Conservation (phyloP, 495 filamentous ascomycete species). For the Penicillium dipodomyicola region DNA sequence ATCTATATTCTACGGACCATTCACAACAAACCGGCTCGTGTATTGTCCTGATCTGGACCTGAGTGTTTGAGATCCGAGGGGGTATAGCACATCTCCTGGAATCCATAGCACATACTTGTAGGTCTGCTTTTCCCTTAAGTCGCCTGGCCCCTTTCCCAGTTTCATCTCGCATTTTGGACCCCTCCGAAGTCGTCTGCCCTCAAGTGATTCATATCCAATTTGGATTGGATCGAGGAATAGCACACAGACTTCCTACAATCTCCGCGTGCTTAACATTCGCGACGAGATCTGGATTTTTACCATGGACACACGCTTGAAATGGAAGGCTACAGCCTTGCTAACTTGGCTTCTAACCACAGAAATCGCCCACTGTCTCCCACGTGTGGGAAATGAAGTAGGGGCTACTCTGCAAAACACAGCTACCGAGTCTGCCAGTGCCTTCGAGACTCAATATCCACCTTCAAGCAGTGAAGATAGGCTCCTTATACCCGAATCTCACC, state of each 20-base stretch:
- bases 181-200: constrained; percentile 10
- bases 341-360: constrained; percentile 38
- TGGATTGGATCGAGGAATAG: constrained; percentile 13
- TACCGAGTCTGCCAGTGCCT: constrained; percentile 19
- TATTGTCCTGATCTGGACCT: constrained; percentile 12
- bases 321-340: constrained; percentile 33
- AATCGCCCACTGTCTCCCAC: constrained; percentile 27
- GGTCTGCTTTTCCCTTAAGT: constrained; percentile 9
- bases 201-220: constrained; percentile 12
- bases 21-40: constrained; percentile 21
- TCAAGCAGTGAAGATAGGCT: constrained; percentile 25
- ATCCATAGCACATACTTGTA: constrained; percentile 25
- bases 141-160: neutral
- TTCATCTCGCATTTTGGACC: constrained; percentile 7
- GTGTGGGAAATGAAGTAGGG: constrained; percentile 13
- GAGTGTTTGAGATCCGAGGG: neutral
- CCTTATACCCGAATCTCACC: constrained; percentile 26
- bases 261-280: constrained; percentile 6
- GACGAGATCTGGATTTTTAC: constrained; percentile 7
- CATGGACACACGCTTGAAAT: constrained; percentile 21
- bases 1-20: constrained; percentile 5
- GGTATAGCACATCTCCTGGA: constrained; percentile 10
- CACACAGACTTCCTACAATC: constrained; percentile 2
- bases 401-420: constrained; percentile 20
- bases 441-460: constrained; percentile 42